Evolutionary conservation across 805 yeast species (phyloP).

Genomic region (Starmera quercuum): DNA sequence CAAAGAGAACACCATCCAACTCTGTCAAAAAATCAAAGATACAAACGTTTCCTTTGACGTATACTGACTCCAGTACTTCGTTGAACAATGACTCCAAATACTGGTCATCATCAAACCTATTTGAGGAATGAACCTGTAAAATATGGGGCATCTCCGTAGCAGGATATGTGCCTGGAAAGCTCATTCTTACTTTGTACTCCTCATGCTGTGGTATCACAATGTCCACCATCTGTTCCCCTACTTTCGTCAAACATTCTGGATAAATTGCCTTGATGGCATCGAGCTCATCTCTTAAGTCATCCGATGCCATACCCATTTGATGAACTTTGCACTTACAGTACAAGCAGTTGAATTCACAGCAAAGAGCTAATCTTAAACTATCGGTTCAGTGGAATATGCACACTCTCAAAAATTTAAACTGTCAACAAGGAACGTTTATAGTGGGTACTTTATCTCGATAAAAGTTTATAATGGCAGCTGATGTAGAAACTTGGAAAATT

Average conservation of each 20-base stretch:
- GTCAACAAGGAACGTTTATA: too few species aligned
- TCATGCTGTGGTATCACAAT: slow-evolving; percentile 57
- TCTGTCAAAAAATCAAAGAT: slow-evolving; percentile 73
- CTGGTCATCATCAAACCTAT: slow-evolving; percentile 31
- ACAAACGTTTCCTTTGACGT: slow-evolving; percentile 57
- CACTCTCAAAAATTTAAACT: too few species aligned
- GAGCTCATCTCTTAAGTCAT: slow-evolving; percentile 63
- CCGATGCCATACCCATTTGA: slow-evolving; percentile 20
- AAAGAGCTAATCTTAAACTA: background rate
- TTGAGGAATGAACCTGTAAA: slow-evolving; percentile 41
- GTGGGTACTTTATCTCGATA: too few species aligned
- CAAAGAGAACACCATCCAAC: slow-evolving; percentile 44
- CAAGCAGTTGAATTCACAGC: too few species aligned
- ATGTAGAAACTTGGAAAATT: too few species aligned
- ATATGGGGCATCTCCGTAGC: slow-evolving; percentile 48
- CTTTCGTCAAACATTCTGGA: slow-evolving; percentile 47
- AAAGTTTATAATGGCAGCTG: too few species aligned
- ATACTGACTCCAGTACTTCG: slow-evolving; percentile 47
- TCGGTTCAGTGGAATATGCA: background rate
- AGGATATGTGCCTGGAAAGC: slow-evolving; percentile 72
- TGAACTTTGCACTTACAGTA: too few species aligned
- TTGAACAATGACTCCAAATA: slow-evolving; percentile 40
- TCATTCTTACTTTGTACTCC: slow-evolving; percentile 51
- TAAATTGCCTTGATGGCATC: slow-evolving; percentile 83
- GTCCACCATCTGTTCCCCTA: slow-evolving; percentile 31